Evolutionary conservation across 306 rosid genomes (phyloP), one percentile per base, ranked within the genome.

Genomic region (Urtica urens): DNA sequence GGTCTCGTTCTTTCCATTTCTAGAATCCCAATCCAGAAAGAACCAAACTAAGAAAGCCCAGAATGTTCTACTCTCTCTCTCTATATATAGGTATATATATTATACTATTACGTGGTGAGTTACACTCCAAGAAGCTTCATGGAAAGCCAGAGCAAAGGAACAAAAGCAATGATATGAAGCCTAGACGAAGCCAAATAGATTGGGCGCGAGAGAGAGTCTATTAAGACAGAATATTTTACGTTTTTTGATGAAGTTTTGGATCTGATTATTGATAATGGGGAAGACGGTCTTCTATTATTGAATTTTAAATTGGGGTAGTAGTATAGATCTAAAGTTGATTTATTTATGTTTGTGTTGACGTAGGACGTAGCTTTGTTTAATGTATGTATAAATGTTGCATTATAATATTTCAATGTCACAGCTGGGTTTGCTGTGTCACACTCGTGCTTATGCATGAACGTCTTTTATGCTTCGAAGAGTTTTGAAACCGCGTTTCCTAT

Each of bases 1-100:
- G 57, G 64, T 63, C 67, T 65, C 14, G 82, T 71, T 69, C 80
- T 62, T 71, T 78, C 88, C 93, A 86, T 77, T 66, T 66, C 57
- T 25, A 68, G 78, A 83, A 71, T 46, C 71, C 64, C 60, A 60
- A 76, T 48, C 71, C 64, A 64, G 58, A 63, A 67, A 69, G 59
- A 55, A 65, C 21, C 65, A 29, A 63, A 23, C 54, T 46, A 46
- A 15, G 10, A 13, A 35, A 10, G 40, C n/a, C n/a, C 40, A 10
- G 40, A 35, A 35, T 23, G 18, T 25, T 18, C 13, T 15, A 47
- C 23, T 61, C 58, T 29, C n/a, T 28, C 4, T 48, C 28, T 46
- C 15, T 57, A 43, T 69, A 53, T 72, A 75, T 67, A 63, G 61
- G 65, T 67, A 63, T 68, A 2, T 62, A 41, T 33, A 45, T 53